A percentile compares a stretch with the other conserved stretches of the same genome.
phyloP scores from a whole-genome alignment of 2,329 filamentous ascomycete species.

The Fusarium buxicola region DNA sequence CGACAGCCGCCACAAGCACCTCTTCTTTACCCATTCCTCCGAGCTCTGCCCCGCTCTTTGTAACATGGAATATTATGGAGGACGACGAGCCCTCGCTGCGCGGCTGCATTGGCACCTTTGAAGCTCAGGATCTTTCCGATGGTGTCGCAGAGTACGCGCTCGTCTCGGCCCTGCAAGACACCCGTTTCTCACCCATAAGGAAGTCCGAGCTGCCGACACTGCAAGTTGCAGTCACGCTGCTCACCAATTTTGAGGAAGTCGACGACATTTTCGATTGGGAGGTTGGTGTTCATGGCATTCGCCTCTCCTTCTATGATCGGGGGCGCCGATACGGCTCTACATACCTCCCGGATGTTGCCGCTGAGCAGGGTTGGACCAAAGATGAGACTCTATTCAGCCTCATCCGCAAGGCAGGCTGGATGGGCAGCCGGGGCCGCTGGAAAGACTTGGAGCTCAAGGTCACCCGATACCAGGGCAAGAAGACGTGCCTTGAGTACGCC shows the following conservation, averaged over 20 bases:
- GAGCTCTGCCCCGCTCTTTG: slow-evolving; percentile 80
- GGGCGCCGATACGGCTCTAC: slow-evolving; percentile 83
- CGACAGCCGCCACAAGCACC: slow-evolving; percentile 59
- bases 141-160: slow-evolving; percentile 85
- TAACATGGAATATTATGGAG: slow-evolving; percentile 87
- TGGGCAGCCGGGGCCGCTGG: slow-evolving; percentile 83
- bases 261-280: slow-evolving; percentile 84
- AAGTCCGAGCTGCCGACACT: slow-evolving; percentile 66
- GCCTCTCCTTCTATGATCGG: slow-evolving; percentile 84
- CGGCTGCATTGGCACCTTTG: slow-evolving; percentile 97
- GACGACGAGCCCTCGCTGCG: slow-evolving; percentile 70
- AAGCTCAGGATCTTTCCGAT: slow-evolving; percentile 75
- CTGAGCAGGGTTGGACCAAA: slow-evolving; percentile 94
- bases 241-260: slow-evolving; percentile 86
- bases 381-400: slow-evolving; percentile 91
- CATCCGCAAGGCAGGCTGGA: slow-evolving; percentile 96
- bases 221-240: slow-evolving; percentile 79
- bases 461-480: slow-evolving; percentile 88
- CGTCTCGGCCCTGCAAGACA: slow-evolving; percentile 77
- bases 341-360: slow-evolving; percentile 91
- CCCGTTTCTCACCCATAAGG: slow-evolving; percentile 69
- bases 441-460: slow-evolving; percentile 81
- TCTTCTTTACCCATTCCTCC: slow-evolving; percentile 53
- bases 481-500: slow-evolving; percentile 74
- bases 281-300: slow-evolving; percentile 85